These are phyloP conservation scores for Lophium mytilinum DNA, from an alignment of 495 filamentous ascomycete species.

Conservation along the genomic window DNA sequence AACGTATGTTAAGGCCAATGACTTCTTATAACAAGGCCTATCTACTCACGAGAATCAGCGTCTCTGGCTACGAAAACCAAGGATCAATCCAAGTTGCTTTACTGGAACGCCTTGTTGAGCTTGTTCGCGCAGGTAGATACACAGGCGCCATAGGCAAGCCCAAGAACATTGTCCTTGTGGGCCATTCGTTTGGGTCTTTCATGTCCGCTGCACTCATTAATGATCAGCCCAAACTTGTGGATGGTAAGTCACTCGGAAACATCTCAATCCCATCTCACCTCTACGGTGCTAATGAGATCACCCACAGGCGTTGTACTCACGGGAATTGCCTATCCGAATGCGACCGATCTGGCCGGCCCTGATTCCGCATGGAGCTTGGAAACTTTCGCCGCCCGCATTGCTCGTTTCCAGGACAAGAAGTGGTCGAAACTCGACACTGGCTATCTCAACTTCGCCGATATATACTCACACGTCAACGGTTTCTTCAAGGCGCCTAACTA, in stretches of 20 bases:
- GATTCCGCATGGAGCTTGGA: not conserved
- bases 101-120: conserved; percentile 1
- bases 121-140: conserved; percentile 9
- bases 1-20: not conserved
- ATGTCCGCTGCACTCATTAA: conserved; percentile 7
- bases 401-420: not conserved
- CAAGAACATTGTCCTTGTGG: conserved; percentile 17
- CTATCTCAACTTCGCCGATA: conserved; percentile 19
- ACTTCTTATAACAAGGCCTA: not conserved
- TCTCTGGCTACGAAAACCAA: conserved; percentile 19
- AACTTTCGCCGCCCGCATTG: conserved; percentile 12
- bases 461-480: conserved; percentile 14
- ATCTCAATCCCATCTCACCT: not conserved
- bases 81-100: conserved; percentile 4
- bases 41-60: not conserved
- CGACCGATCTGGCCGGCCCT: not conserved
- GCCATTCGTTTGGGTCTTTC: conserved; percentile 21
- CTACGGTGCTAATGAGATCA: not conserved
- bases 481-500: conserved; percentile 19
- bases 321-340: conserved; percentile 8
- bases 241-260: conserved; percentile 7
- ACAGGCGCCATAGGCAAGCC: conserved; percentile 9
- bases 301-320: conserved; percentile 15
- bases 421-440: conserved; percentile 11
- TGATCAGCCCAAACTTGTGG: conserved; percentile 4